phyloP scores from a whole-genome alignment of 2,329 filamentous ascomycete species.

The Emmonsia crescens region DNA sequence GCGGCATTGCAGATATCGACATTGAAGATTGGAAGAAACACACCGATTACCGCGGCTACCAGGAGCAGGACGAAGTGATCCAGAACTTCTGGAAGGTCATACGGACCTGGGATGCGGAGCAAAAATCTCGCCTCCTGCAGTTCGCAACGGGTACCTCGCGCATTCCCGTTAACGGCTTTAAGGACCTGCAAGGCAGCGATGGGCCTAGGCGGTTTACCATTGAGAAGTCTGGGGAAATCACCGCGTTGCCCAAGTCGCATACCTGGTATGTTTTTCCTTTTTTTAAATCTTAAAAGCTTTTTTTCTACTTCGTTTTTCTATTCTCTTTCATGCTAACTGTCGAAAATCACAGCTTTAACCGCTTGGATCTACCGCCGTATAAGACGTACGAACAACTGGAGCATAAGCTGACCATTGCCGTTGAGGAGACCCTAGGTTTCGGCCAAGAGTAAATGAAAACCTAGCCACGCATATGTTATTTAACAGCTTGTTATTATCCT shows the following conservation, averaged over 20 bases:
- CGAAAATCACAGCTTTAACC: conserved; percentile 65
- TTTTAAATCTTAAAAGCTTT: neutral
- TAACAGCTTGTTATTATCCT: neutral
- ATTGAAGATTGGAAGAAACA: conserved; percentile 99
- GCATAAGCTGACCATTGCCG: conserved; percentile 86
- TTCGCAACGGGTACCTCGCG: conserved; percentile 96
- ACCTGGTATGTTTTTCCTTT: conserved; percentile 72
- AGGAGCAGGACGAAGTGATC: conserved; percentile 92
- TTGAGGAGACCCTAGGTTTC: conserved; percentile 98
- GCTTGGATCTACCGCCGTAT: conserved; percentile 86
- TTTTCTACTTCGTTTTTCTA: neutral
- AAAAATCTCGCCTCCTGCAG: conserved; percentile 90
- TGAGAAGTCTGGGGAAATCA: conserved; percentile 87
- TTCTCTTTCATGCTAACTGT: conserved; percentile 16
- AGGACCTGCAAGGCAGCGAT: conserved; percentile 94
- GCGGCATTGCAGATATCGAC: conserved; percentile 98
- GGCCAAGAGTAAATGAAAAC: conserved; percentile 63
- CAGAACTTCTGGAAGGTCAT: conserved; percentile 98
- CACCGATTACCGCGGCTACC: conserved; percentile 97
- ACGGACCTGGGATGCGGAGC: conserved; percentile 92
- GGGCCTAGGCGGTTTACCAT: conserved; percentile 93
- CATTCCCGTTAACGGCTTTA: conserved; percentile 98
- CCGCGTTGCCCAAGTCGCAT: conserved; percentile 89
- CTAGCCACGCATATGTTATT: neutral
- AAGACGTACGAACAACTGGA: conserved; percentile 78